Evolutionary conservation across 1,139 yeast species (phyloP).

Genomic region (Zygoascus sp.): DNA sequence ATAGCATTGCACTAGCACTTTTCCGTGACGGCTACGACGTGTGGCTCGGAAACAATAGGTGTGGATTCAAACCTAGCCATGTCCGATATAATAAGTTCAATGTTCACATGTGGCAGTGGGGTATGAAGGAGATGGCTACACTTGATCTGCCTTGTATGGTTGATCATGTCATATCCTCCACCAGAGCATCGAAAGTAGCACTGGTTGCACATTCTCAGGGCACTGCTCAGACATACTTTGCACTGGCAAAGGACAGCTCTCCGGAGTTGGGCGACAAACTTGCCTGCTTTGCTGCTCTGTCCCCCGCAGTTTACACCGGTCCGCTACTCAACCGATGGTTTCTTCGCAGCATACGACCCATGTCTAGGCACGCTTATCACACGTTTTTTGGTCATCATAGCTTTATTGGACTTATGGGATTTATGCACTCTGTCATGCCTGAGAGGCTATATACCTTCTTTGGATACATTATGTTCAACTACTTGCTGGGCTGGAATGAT

Average conservation of each 20-base stretch:
- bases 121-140: slow-evolving; percentile 70
- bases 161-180: slow-evolving; percentile 49
- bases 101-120: slow-evolving; percentile 69
- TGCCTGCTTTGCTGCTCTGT: slow-evolving; percentile 66
- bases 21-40: slow-evolving; percentile 70
- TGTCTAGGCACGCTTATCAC: slow-evolving; percentile 26
- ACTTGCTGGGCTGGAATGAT: slow-evolving; percentile 82
- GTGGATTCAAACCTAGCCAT: slow-evolving; percentile 75
- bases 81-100: slow-evolving; percentile 41
- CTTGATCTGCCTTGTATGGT: slow-evolving; percentile 73
- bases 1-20: slow-evolving; percentile 63
- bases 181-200: slow-evolving; percentile 47
- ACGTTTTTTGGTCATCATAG: slow-evolving; percentile 50
- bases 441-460: slow-evolving; percentile 51
- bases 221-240: slow-evolving; percentile 74
- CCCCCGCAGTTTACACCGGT: slow-evolving; percentile 93
- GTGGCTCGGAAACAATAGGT: slow-evolving; percentile 81
- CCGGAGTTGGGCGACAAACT: slow-evolving; percentile 43
- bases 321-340: slow-evolving; percentile 52
- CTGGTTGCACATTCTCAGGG: slow-evolving; percentile 90
- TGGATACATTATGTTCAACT: slow-evolving; percentile 78
- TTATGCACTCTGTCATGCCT: slow-evolving; percentile 38
- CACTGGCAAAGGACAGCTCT: slow-evolving; percentile 38
- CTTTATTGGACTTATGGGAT: slow-evolving; percentile 33
- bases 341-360: slow-evolving; percentile 39